Evolutionary conservation across 2,329 filamentous ascomycete genomes (phyloP), one percentile per base, ranked within the genome.

Genomic region (Stylonectria norvegica): DNA sequence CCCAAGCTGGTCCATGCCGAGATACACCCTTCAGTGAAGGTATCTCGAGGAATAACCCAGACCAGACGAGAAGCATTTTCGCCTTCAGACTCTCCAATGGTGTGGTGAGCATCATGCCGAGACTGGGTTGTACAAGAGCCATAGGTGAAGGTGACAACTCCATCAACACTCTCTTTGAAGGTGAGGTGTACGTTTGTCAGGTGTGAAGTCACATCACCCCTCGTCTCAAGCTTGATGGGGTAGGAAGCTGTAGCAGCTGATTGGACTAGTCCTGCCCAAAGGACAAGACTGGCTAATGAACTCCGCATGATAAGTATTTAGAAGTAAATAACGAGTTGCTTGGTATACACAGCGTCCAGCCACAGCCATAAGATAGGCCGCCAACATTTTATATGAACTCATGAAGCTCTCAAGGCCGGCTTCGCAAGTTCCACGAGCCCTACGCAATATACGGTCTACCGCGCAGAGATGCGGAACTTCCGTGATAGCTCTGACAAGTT

Each of bases 1-100:
- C 60, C 62, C 2, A 49, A 15, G 1, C 50, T 43, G 28, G 53
- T 50, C 66, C 64, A 70, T 3, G 67, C 68, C 3, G 66, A 68
- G 28, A 71, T 59, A 47, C 68, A 71, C 7, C 64, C 64, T 8
- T 58, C 60, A 5, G 59, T 58, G 59, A 61, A 23, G 5, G 43
- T 30, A 20, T 47, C 36, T n/a, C 38, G 25, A 17, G 43, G 40
- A 19, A 47, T 43, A 8, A 36, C 17, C 40, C 43, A 47, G 3
- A 36, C 40, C 5, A 47, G 39, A 7, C 43, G 33, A 4, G 33
- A 36, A 16, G 19, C 5, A 11, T 40, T 29, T 11, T 19, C n/a
- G 12, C 11, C 5, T 5, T 14, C 17, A 4, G 28, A 31, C 18
- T 25, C 40, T 15, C 28, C 28, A 20, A 47, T 62, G 40, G 41